phyloP scores from a whole-genome alignment of 2,329 filamentous ascomycete genomes.

The Calonectria hongkongensis region DNA sequence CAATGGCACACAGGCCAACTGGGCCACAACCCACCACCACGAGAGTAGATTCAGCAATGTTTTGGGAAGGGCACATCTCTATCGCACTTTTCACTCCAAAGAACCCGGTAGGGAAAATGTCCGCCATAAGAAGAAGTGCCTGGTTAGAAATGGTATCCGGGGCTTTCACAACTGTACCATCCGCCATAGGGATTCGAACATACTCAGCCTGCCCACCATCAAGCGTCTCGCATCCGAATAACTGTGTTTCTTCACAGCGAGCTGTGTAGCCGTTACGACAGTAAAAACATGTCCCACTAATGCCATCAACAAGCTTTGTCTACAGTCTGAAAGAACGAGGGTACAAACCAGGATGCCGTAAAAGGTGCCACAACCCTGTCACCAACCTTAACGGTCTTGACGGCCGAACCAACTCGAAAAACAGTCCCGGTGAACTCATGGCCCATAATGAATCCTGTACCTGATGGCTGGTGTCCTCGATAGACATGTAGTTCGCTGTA shows the following conservation, averaged over 20 bases:
- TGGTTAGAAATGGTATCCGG: slow-evolving; percentile 81
- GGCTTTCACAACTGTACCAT: slow-evolving; percentile 86
- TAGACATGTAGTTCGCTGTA: slow-evolving; percentile 88
- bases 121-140: slow-evolving; percentile 89
- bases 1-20: slow-evolving; percentile 88
- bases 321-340: background rate
- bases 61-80: slow-evolving; percentile 68
- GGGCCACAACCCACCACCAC: slow-evolving; percentile 91
- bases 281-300: slow-evolving; percentile 83
- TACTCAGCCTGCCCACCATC: slow-evolving; percentile 90
- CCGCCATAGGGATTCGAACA: slow-evolving; percentile 86
- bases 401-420: slow-evolving; percentile 78
- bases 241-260: slow-evolving; percentile 80
- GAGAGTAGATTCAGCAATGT: slow-evolving; percentile 75
- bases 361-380: slow-evolving; percentile 90
- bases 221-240: slow-evolving; percentile 82
- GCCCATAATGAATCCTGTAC: slow-evolving; percentile 80
- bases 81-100: slow-evolving; percentile 89
- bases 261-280: slow-evolving; percentile 86
- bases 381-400: slow-evolving; percentile 81
- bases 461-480: slow-evolving; percentile 85
- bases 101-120: slow-evolving; percentile 92
- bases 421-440: slow-evolving; percentile 92
- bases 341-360: slow-evolving; percentile 82
- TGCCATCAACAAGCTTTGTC: slow-evolving; percentile 28